A percentile compares a stretch with the other conserved stretches of the same genome.
Evolutionary conservation across 257 asterid species (phyloP).

Genomic region (Cynanchum wilfordii): DNA sequence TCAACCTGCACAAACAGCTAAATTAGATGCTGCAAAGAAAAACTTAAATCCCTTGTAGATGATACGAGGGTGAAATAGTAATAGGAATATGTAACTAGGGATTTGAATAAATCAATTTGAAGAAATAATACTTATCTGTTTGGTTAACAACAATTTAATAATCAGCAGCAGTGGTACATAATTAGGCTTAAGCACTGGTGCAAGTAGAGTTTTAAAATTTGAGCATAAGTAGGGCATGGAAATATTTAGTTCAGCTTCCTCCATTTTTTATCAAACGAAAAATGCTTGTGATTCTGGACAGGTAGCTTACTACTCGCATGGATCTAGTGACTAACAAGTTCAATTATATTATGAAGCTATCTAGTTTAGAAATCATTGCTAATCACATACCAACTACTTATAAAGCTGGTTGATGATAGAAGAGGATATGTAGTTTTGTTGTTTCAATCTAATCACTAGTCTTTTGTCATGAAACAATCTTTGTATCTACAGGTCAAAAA

Average conservation of each 20-base stretch:
- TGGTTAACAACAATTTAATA: not conserved
- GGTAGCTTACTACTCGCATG: not conserved
- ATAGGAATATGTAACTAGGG: not conserved
- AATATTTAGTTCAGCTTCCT: not conserved
- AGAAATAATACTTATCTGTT: not conserved
- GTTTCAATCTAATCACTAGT: no score
- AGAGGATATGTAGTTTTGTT: not conserved
- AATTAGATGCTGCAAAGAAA: not conserved
- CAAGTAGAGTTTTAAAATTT: not conserved
- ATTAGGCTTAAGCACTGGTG: not conserved
- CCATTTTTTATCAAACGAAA: not conserved
- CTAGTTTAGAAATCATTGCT: not conserved
- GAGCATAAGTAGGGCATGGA: not conserved
- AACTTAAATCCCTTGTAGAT: not conserved
- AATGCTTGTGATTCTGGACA: not conserved
- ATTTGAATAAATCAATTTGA: not conserved
- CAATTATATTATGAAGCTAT: not conserved
- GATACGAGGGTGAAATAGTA: not conserved
- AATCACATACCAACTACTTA: not conserved
- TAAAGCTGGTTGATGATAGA: not conserved
- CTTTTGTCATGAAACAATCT: not conserved
- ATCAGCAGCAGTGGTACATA: not conserved
- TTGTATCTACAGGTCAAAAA: not conserved
- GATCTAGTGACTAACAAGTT: not conserved
- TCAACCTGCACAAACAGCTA: constrained; percentile 49